Evolutionary conservation across 2,329 filamentous ascomycete species (phyloP).

Genomic region (Pyrenochaeta sp.): DNA sequence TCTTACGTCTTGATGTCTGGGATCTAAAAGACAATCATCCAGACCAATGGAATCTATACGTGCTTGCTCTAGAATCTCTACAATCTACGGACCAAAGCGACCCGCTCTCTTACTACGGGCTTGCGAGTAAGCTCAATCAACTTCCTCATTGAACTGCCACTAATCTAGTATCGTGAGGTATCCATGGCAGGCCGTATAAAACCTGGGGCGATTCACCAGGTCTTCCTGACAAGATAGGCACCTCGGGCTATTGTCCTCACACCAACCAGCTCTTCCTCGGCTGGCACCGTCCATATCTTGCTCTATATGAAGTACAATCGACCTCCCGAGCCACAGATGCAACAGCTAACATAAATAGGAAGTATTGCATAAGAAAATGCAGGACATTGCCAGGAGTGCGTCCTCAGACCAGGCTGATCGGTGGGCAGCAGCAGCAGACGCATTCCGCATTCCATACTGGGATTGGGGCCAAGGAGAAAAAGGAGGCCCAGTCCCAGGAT

Average conservation of each 20-base stretch:
- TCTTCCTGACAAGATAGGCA: slow-evolving; percentile 41
- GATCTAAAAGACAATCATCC: slow-evolving; percentile 65
- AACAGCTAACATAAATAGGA: slow-evolving; percentile 25
- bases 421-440: slow-evolving; percentile 35
- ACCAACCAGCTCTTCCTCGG: slow-evolving; percentile 79
- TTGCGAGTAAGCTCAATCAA: slow-evolving; percentile 66
- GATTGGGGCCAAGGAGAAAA: slow-evolving; percentile 41
- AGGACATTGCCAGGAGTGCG: slow-evolving; percentile 24
- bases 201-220: slow-evolving; percentile 42
- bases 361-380: slow-evolving; percentile 37
- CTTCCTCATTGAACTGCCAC: neutral
- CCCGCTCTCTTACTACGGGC: slow-evolving; percentile 77
- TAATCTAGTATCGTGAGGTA: slow-evolving; percentile 26
- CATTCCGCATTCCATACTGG: slow-evolving; percentile 47
- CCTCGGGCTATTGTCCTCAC: slow-evolving; percentile 77
- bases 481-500: slow-evolving; percentile 31
- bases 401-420: slow-evolving; percentile 23
- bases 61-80: slow-evolving; percentile 76
- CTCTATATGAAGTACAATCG: slow-evolving; percentile 63
- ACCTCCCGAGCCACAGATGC: slow-evolving; percentile 2
- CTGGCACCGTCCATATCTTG: slow-evolving; percentile 85
- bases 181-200: slow-evolving; percentile 49
- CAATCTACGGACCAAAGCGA: slow-evolving; percentile 70
- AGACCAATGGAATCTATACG: slow-evolving; percentile 77
- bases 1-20: slow-evolving; percentile 71